Evolutionary conservation across 805 yeast species (phyloP), one percentile per base, ranked within the genome.

Genomic region (Lipomyces lipofer): DNA sequence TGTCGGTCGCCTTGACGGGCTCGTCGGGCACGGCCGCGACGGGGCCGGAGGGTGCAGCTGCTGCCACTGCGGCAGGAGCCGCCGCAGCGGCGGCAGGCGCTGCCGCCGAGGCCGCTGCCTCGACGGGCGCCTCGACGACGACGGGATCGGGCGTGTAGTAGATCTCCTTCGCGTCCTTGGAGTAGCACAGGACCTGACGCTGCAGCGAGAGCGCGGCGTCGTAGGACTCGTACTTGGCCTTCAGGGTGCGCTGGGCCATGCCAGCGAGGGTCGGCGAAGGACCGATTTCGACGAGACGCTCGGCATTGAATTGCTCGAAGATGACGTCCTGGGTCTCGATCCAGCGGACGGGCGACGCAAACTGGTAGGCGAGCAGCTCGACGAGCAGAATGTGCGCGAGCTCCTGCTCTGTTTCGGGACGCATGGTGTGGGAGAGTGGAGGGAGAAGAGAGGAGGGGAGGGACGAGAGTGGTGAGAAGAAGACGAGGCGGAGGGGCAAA

Each of bases 301-400:
- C 99, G 59, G 97, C 86, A 75, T 92, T 90, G 81, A 83, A 86
- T 66, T 90, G 94, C 72, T 88, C 87, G 71, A 94, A 81, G 71
- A 94, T 87, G 55, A 94, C 98, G 77, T 94, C 99, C 75, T 94
- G 99, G 59, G 99, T 94, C 73, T 95, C 99, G 72, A 95, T 94
- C 98, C 99, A 94, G 80, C 98, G 85, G 63, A 94, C 99, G 45
- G 99, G 99, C 59, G 97, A 91, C 47, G 99, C 99, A 69, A 94
- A 94, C 75, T 94, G 99, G 76, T 91, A 94, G 51, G 99, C 98
- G 75, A 94, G 80, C 66, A 94, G 83, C 80, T 94, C 99, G 25
- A 97, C 90, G 71, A 94, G 80, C 63, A 94, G 79, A 63, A 88
- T 85, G 72, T 94, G 98, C 64, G 99, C 95, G 64, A 94, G 82